Evolutionary conservation across 2,329 filamentous ascomycete species (phyloP), one percentile per base, ranked within the genome.

Genomic region (Xylariaceae sp.): DNA sequence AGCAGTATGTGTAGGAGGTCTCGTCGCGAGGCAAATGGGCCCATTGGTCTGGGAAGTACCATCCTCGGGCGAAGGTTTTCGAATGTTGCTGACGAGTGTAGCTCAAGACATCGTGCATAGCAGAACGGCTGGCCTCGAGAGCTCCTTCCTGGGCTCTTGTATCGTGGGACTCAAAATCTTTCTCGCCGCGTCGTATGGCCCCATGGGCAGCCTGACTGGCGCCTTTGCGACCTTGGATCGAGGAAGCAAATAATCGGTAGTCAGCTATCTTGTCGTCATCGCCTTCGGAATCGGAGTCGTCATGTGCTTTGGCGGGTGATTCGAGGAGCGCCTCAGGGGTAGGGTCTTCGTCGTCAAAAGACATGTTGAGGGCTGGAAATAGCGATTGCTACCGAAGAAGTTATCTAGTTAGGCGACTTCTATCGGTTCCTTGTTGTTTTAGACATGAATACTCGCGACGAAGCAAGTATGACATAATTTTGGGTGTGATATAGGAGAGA

Each of bases 141-240:
- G 85, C 80, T 45, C 79, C 76, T 54, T 85, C 82, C 67, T 98
- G 93, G 23, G 87, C 81, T 23, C 80, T 79, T 2, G 93, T 97
- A 38, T 88, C 87, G 67, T 97, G 90, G 22, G 87, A 84, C 69
- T 97, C 93, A 65, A 96, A 98, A 70, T 98, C 93, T 67, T 98
- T 98, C 65, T 95, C 90, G 49, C 93, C 93, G 53, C 90, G 88
- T 55, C 92, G 90, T 27, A 95, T 89, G 10, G 91, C 77, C 56
- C 82, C 80, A n/a, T n/a, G n/a, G n/a, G n/a, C n/a, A n/a, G 40
- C 73, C 66, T 7, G 75, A 76, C 35, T 56, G 56, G 32, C 54
- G 48, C 50, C 45, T 57, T 11, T 39, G 33, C 20, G 35, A 23
- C 19, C 37, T 77, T 49, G 70, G 64, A 51, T 76, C 73, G 51